A percentile compares a stretch with the other conserved stretches of the same genome.
Evolutionary conservation across 305 asterid species (phyloP).

Genomic region (Fraxinus xanthoxyloides): DNA sequence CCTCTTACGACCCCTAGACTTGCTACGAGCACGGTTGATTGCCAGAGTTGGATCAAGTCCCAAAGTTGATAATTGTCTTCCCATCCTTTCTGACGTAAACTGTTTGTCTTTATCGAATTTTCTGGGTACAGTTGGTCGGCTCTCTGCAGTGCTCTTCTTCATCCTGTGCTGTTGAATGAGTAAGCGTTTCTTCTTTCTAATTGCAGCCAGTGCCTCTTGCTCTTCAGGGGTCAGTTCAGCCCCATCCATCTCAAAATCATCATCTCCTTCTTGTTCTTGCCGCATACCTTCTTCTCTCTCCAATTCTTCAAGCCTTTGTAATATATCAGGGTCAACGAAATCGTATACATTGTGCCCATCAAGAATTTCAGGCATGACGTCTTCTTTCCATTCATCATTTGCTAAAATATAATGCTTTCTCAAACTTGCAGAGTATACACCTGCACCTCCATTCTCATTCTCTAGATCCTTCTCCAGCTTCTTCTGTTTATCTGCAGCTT

Average conservation of each 20-base stretch:
- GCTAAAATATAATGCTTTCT: slow-evolving; percentile 76
- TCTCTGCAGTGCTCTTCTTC: slow-evolving; percentile 86
- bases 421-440: slow-evolving; percentile 96
- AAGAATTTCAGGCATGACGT: slow-evolving; percentile 73
- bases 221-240: slow-evolving; percentile 76
- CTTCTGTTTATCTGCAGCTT: slow-evolving; percentile 55
- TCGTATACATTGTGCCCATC: slow-evolving; percentile 94
- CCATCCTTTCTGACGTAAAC: slow-evolving; percentile 76
- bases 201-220: slow-evolving; percentile 56
- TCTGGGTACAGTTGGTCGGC: slow-evolving; percentile 77
- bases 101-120: slow-evolving; percentile 70
- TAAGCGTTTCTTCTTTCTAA: slow-evolving; percentile 77
- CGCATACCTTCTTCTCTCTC: slow-evolving; percentile 76
- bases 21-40: slow-evolving; percentile 63
- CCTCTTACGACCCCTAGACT: slow-evolving; percentile 85
- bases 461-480: slow-evolving; percentile 87
- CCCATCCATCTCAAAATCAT: slow-evolving; percentile 81
- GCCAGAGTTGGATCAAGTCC: slow-evolving; percentile 86
- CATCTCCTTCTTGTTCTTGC: slow-evolving; percentile 64
- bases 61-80: slow-evolving; percentile 60
- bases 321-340: slow-evolving; percentile 84
- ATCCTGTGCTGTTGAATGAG: slow-evolving; percentile 76
- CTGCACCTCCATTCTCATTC: slow-evolving; percentile 96
- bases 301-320: slow-evolving; percentile 82
- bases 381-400: slow-evolving; percentile 89